These are phyloP conservation scores for Termitomyces sp. DNA, from an alignment of 768 basidiomycete species.

Conservation along the genomic window DNA sequence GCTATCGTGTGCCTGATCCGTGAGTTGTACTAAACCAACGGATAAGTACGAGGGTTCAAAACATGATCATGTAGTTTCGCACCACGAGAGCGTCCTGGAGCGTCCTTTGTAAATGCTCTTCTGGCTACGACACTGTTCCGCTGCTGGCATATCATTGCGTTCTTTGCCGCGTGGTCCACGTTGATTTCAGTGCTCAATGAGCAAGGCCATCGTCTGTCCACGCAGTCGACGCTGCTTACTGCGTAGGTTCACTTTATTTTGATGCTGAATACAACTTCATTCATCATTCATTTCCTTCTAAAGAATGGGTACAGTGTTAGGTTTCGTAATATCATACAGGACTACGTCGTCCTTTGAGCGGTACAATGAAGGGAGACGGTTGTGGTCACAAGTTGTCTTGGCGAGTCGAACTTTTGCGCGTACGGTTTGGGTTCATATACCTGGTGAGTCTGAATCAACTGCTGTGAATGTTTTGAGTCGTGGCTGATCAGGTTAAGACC, in stretches of 20 bases:
- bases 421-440: constrained; percentile 66
- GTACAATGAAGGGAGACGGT: constrained; percentile 69
- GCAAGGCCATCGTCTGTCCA: constrained; percentile 35
- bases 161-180: constrained; percentile 62
- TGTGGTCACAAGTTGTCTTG: constrained; percentile 68
- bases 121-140: constrained; percentile 44
- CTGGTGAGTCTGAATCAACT: constrained; percentile 32
- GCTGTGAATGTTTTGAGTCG: background rate
- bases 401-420: constrained; percentile 55
- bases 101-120: constrained; percentile 37
- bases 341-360: constrained; percentile 72
- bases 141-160: constrained; percentile 66
- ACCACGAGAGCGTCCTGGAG: constrained; percentile 30
- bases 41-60: background rate
- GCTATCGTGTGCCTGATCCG: constrained; percentile 37
- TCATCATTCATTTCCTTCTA: constrained; percentile 10
- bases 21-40: constrained; percentile 16
- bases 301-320: constrained; percentile 60
- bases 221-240: constrained; percentile 58
- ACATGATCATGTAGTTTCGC: constrained; percentile 26
- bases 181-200: constrained; percentile 50
- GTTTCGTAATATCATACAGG: constrained; percentile 71
- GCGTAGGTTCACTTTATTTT: constrained; percentile 45
- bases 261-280: constrained; percentile 3
- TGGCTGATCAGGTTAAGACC: constrained; percentile 16